These are phyloP conservation scores for Globisporangium barbulae DNA, from an alignment of 352 stramenopile genomes.

Conservation along the genomic window DNA sequence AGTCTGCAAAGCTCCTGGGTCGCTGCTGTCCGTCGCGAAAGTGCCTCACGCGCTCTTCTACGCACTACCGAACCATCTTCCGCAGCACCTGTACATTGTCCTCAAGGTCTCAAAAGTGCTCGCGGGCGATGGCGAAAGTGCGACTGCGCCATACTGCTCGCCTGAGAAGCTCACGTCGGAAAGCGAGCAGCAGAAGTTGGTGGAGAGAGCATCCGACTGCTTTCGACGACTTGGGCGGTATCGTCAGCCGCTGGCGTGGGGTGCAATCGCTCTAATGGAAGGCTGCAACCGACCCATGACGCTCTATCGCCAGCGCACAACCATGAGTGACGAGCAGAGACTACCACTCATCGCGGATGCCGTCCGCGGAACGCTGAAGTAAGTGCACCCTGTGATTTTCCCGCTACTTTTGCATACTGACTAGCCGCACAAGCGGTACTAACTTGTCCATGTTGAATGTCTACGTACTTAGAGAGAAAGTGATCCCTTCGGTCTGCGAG, in stretches of 20 bases:
- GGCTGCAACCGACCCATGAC: conserved; percentile 46
- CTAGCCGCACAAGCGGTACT: not conserved
- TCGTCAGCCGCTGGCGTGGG: conserved; percentile 60
- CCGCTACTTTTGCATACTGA: not conserved
- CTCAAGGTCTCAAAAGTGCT: conserved; percentile 69
- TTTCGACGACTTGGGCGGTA: conserved; percentile 45
- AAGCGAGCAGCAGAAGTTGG: conserved; percentile 52
- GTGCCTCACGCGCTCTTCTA: conserved; percentile 47
- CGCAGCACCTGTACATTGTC: conserved; percentile 53
- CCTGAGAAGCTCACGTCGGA: conserved; percentile 52
- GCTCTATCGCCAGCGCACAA: conserved; percentile 55
- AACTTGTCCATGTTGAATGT: not conserved
- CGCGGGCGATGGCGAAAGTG: conserved; percentile 46
- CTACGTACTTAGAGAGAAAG: conserved; percentile 39
- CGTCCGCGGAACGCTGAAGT: conserved; percentile 51
- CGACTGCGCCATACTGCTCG: conserved; percentile 52
- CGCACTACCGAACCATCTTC: conserved; percentile 41
- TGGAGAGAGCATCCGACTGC: conserved; percentile 48
- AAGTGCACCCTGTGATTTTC: conserved; percentile 2
- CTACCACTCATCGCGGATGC: conserved; percentile 49
- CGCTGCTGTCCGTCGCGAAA: not conserved
- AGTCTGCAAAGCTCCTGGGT: conserved; percentile 1
- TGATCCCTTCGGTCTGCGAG: conserved; percentile 49
- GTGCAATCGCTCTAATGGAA: conserved; percentile 42
- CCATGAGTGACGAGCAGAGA: conserved; percentile 60